phyloP scores from a whole-genome alignment of 768 basidiomycete genomes.

The Mycena vitilis region DNA sequence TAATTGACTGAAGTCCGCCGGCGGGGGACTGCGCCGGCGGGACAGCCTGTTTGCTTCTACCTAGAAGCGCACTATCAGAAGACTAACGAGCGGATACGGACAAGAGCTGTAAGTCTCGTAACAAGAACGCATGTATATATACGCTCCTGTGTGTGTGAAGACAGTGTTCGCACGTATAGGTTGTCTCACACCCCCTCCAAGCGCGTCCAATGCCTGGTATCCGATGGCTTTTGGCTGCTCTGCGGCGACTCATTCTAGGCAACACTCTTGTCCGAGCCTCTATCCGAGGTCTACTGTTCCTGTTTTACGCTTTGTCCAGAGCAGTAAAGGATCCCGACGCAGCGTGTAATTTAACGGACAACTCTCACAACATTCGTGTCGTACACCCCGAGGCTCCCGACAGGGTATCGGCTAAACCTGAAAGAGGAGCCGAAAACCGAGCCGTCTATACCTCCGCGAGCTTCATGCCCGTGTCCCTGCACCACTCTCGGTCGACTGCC shows the following conservation, averaged over 20 bases:
- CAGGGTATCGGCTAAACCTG: no score
- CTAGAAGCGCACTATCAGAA: no score
- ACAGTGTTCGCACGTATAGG: neutral
- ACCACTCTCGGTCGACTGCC: constrained; percentile 34
- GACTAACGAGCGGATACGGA: no score
- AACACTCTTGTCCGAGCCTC: constrained; percentile 21
- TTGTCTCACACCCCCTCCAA: neutral
- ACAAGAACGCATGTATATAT: no score
- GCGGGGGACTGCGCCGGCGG: no score
- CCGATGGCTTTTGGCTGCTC: constrained; percentile 17
- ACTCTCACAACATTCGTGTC: constrained; percentile 8
- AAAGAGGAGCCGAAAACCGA: neutral
- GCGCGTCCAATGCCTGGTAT: constrained; percentile 10
- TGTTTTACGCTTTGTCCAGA: constrained; percentile 21
- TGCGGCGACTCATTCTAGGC: constrained; percentile 15
- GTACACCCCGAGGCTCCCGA: constrained; percentile 6
- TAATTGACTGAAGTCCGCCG: no score
- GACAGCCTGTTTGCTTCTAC: no score
- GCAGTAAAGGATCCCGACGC: constrained; percentile 1
- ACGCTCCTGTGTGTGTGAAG: no score
- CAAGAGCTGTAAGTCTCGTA: no score
- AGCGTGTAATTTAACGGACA: neutral
- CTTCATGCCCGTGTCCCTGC: constrained; percentile 37
- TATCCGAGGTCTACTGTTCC: constrained; percentile 20
- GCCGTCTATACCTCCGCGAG: constrained; percentile 31